phyloP scores from a whole-genome alignment of 352 stramenopile species.

The Aphanomyces invadans region DNA sequence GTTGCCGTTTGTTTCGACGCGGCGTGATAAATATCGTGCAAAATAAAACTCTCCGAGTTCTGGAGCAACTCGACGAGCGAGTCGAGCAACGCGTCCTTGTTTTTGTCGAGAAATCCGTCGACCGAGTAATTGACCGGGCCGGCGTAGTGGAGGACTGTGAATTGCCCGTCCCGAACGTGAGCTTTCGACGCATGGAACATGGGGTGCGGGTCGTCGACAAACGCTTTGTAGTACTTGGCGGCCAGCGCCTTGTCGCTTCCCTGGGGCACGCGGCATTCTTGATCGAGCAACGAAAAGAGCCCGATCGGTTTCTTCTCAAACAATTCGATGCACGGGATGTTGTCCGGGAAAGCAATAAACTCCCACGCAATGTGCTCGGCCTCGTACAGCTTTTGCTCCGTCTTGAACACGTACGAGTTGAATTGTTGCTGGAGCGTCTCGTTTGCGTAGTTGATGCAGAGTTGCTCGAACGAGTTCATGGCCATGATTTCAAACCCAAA shows the following conservation, averaged over 20 bases:
- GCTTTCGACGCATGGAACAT: constrained; percentile 39
- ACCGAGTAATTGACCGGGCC: constrained; percentile 69
- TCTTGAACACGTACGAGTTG: constrained; percentile 89
- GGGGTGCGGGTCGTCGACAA: constrained; percentile 48
- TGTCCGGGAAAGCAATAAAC: constrained; percentile 77
- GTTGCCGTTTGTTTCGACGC: not conserved
- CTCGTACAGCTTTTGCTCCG: constrained; percentile 72
- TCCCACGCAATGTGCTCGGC: constrained; percentile 67
- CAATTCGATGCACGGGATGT: constrained; percentile 63
- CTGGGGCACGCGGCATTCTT: constrained; percentile 76
- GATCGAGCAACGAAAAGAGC: constrained; percentile 74
- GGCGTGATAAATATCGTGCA: constrained; percentile 12
- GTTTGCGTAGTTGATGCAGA: constrained; percentile 90
- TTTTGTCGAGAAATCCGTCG: constrained; percentile 84
- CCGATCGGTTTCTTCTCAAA: constrained; percentile 72
- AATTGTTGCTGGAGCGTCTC: constrained; percentile 84
- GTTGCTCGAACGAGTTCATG: constrained; percentile 80
- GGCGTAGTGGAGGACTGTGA: constrained; percentile 83
- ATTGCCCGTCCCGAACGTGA: constrained; percentile 55
- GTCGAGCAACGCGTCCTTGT: constrained; percentile 84
- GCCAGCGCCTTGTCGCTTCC: constrained; percentile 61
- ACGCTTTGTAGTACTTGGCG: constrained; percentile 42
- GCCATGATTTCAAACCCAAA: constrained; percentile 86
- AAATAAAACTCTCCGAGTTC: not conserved
- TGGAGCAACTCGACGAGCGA: constrained; percentile 13